Evolutionary conservation across 768 basidiomycete genomes (phyloP).

Genomic region (Serendipita sp.): DNA sequence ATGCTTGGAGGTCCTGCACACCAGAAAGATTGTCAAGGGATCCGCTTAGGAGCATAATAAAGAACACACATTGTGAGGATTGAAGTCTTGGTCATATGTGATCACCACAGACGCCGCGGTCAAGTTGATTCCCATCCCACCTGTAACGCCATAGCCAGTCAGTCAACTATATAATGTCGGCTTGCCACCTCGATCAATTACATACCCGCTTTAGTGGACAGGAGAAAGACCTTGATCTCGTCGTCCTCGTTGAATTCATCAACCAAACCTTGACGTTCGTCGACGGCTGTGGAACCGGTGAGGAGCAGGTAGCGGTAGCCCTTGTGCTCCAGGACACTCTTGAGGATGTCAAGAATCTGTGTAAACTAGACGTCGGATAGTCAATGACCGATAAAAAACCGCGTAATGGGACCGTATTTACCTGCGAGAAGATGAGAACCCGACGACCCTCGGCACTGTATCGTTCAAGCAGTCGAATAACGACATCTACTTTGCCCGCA

Average conservation of each 20-base stretch:
- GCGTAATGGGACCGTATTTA: constrained; percentile 27
- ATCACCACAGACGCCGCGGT: constrained; percentile 30
- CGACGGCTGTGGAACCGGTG: constrained; percentile 29
- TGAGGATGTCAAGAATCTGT: constrained; percentile 31
- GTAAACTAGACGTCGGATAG: constrained; percentile 20
- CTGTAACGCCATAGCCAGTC: background rate
- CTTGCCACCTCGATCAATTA: background rate
- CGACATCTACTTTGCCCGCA: constrained; percentile 69
- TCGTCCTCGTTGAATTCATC: constrained; percentile 31
- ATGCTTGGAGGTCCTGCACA: constrained; percentile 67
- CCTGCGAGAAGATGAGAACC: constrained; percentile 89
- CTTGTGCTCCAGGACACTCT: constrained; percentile 25
- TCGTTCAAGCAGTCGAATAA: constrained; percentile 52
- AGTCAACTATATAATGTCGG: background rate
- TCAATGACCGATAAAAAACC: background rate
- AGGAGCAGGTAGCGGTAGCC: constrained; percentile 25
- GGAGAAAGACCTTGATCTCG: constrained; percentile 30
- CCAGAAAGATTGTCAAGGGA: background rate
- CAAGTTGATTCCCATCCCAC: constrained; percentile 26
- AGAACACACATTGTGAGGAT: constrained; percentile 21
- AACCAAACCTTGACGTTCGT: constrained; percentile 30
- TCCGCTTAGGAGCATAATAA: constrained; percentile 16
- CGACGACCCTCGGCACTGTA: constrained; percentile 59
- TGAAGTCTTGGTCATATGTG: constrained; percentile 32
- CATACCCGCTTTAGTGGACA: constrained; percentile 22